Percentiles rank a stretch among this genome's conserved stretches.
Conservation (phyloP, 352 stramenopile species). For the Phytophthora chlamydospora region DNA sequence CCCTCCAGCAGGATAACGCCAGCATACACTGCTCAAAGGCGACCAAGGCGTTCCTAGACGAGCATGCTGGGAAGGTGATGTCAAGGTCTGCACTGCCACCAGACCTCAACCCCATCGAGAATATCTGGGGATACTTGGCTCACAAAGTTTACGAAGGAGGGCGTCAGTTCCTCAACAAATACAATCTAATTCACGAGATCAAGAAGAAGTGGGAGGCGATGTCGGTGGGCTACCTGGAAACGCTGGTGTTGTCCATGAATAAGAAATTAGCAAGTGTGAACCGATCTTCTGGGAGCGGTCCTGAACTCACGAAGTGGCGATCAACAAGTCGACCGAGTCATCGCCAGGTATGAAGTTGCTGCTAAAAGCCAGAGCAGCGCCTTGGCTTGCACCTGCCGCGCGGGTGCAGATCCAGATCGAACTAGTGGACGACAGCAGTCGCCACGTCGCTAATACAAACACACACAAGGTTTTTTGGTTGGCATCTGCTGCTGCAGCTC, state of each 20-base stretch:
- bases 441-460: too few relatives aligned
- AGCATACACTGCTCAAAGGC: slow-evolving; percentile 9
- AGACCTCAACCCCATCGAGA: slow-evolving; percentile 20
- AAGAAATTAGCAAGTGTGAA: too few relatives aligned
- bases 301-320: too few relatives aligned
- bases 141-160: slow-evolving; percentile 10
- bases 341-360: too few relatives aligned
- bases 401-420: too few relatives aligned
- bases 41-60: slow-evolving; percentile 4
- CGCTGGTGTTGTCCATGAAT: slow-evolving; percentile 15
- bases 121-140: slow-evolving; percentile 9
- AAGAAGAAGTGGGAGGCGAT: slow-evolving; percentile 7
- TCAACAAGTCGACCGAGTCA: too few relatives aligned
- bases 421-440: too few relatives aligned
- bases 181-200: slow-evolving; percentile 5
- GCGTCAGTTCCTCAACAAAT: slow-evolving; percentile 1
- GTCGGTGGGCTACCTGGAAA: slow-evolving; percentile 10
- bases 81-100: slow-evolving; percentile 5
- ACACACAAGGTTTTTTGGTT: too few relatives aligned
- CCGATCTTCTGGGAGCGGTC: too few relatives aligned
- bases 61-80: slow-evolving; percentile 7
- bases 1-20: slow-evolving; percentile 10
- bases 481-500: too few relatives aligned
- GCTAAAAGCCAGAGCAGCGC: too few relatives aligned
- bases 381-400: too few relatives aligned